Evolutionary conservation across 495 filamentous ascomycete genomes (phyloP).

Genomic region (Amphirosellinia nigrospora): DNA sequence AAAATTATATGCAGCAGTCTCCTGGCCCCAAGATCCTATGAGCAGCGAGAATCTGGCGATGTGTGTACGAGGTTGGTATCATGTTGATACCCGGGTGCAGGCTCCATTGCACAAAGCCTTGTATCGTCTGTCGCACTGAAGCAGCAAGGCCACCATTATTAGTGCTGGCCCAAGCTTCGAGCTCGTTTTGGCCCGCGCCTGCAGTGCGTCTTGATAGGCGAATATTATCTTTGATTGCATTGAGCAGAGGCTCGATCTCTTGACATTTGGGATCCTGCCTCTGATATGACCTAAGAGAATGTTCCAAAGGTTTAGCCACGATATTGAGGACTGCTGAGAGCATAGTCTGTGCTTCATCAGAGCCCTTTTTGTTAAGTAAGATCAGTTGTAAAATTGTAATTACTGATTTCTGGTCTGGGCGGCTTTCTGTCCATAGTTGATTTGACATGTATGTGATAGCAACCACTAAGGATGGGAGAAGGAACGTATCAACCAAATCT

Average conservation of each 20-base stretch:
- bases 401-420: conserved; percentile 57
- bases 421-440: conserved; percentile 71
- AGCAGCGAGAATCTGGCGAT: conserved; percentile 72
- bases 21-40: conserved; percentile 73
- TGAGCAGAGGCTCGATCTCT: conserved; percentile 74
- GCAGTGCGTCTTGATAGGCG: conserved; percentile 67
- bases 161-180: conserved; percentile 75
- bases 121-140: conserved; percentile 69
- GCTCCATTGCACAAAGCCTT: conserved; percentile 75
- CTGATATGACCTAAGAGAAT: conserved; percentile 74
- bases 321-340: conserved; percentile 84
- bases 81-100: conserved; percentile 66
- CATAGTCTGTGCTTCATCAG: conserved; percentile 79
- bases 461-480: conserved; percentile 84
- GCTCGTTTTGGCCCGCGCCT: conserved; percentile 70
- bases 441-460: conserved; percentile 82
- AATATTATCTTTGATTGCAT: conserved; percentile 71
- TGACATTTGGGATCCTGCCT: conserved; percentile 68
- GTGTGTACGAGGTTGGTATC: conserved; percentile 77
- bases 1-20: conserved; percentile 66
- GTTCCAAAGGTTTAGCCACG: conserved; percentile 76
- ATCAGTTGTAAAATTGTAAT: conserved; percentile 80
- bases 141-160: conserved; percentile 64
- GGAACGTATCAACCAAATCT: conserved; percentile 88
- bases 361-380: conserved; percentile 75